Evolutionary conservation across 2,329 filamentous ascomycete species (phyloP).

Genomic region (Emergomyces orientalis): DNA sequence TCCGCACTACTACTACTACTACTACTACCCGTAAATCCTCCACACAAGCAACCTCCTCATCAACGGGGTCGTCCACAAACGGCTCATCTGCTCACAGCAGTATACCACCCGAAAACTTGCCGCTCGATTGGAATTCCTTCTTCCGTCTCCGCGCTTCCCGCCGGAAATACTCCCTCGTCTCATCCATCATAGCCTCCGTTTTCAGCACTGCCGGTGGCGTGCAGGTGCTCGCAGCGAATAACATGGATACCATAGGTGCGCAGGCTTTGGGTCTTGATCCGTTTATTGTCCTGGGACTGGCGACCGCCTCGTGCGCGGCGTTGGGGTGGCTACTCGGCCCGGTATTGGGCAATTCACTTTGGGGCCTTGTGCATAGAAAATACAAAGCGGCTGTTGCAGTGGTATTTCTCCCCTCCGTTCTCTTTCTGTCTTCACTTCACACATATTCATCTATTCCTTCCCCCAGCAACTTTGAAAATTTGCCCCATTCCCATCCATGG

Average conservation of each 20-base stretch:
- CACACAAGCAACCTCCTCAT: slow-evolving; percentile 4
- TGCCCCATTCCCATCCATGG: neutral
- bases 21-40: neutral
- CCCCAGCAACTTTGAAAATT: neutral
- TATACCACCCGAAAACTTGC: slow-evolving; percentile 5
- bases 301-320: slow-evolving; percentile 66
- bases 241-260: slow-evolving; percentile 56
- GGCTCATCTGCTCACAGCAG: neutral
- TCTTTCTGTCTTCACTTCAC: neutral
- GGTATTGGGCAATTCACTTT: slow-evolving; percentile 67
- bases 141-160: slow-evolving; percentile 82
- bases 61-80: neutral
- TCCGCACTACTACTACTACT: neutral
- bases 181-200: slow-evolving; percentile 58
- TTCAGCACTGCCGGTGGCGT: slow-evolving; percentile 47
- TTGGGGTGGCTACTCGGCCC: slow-evolving; percentile 84
- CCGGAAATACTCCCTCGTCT: slow-evolving; percentile 70
- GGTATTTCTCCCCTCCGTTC: slow-evolving; percentile 22
- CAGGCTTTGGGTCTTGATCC: slow-evolving; percentile 78
- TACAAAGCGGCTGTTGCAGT: slow-evolving; percentile 62
- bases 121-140: slow-evolving; percentile 84
- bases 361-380: slow-evolving; percentile 64
- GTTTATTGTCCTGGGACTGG: slow-evolving; percentile 71
- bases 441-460: neutral
- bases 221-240: slow-evolving; percentile 54